Base-by-base conservation (phyloP, 306 rosid genomes). In the Oemleria cerasiformis region DNA sequence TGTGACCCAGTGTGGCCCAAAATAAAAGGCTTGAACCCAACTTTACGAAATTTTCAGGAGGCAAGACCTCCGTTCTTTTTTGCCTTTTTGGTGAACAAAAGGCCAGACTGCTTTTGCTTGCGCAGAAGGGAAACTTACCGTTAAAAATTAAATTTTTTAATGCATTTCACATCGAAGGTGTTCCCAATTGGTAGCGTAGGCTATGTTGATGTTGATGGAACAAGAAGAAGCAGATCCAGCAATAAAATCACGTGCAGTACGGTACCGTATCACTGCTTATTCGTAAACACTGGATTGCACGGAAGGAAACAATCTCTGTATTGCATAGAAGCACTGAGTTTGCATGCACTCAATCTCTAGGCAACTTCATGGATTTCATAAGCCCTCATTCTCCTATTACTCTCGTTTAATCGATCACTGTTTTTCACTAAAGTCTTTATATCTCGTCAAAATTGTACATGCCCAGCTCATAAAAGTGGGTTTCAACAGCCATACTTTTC, bases 391-490 rank as follows among this genome's bases (percentile, higher is more conserved):
- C 19, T 80, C 86, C n/a, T 64, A 68, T 76, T 90, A 73, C 80
- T 86, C 88, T 49, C 64, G 45, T 71, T 86, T 90, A 40, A 54
- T 86, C 56, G 64, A 79, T 63, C 82, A 75, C 56, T 86, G 85
- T 54, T 78, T 82, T 38, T 78, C 88, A 0, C 57, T 72, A 12
- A 84, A 77, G 45, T 86, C 91, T 8, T 15, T 80, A 6, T 56
- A 71, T 39, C 78, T 75, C 69, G 65, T 78, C 72, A 83, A 79
- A 72, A 43, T 16, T 56, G 48, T 85, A 47, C 96, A 92, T 79
- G 90, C 92, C 78, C 87, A 78, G 64, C 75, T 90, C 82, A 34
- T 86, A 68, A 92, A 90, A 83, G 72, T 86, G 41, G 92, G 96
- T 58, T 80, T 88, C 25, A 83, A 86, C 73, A n/a, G 66, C 71